phyloP scores from a whole-genome alignment of 2,329 filamentous ascomycete genomes.

The Aspergillus tamarii region DNA sequence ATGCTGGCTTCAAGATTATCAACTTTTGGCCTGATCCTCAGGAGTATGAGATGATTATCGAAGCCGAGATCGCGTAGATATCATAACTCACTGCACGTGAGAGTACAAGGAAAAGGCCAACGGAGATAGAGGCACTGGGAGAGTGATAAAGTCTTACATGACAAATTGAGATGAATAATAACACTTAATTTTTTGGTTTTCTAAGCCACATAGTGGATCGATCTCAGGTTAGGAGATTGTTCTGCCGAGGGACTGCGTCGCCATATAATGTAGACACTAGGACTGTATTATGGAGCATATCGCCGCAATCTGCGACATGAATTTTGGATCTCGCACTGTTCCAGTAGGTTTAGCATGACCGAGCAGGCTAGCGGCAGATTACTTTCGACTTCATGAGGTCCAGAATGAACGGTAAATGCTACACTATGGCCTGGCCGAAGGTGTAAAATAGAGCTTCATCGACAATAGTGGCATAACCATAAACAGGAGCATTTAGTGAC shows the following conservation, averaged over 20 bases:
- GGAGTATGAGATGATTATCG: conserved; percentile 34
- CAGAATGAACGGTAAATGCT: background rate
- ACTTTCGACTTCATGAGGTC: background rate
- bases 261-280: background rate
- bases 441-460: background rate
- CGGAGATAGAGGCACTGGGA: too few species aligned
- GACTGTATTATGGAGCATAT: background rate
- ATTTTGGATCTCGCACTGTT: background rate
- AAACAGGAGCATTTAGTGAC: conserved; percentile 12
- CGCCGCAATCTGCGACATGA: background rate
- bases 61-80: conserved; percentile 22
- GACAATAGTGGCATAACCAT: background rate
- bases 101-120: background rate
- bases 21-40: conserved; percentile 35
- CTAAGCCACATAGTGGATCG: background rate
- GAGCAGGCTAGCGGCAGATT: background rate
- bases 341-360: background rate
- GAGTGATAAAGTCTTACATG: background rate
- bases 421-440: background rate
- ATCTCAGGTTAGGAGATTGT: background rate
- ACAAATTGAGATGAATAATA: background rate
- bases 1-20: conserved; percentile 30
- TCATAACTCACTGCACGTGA: background rate
- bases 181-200: background rate
- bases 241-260: background rate